These are phyloP conservation scores for Cystobasidium sp. DNA, from an alignment of 1,284 basidiomycete genomes.

Conservation along the genomic window DNA sequence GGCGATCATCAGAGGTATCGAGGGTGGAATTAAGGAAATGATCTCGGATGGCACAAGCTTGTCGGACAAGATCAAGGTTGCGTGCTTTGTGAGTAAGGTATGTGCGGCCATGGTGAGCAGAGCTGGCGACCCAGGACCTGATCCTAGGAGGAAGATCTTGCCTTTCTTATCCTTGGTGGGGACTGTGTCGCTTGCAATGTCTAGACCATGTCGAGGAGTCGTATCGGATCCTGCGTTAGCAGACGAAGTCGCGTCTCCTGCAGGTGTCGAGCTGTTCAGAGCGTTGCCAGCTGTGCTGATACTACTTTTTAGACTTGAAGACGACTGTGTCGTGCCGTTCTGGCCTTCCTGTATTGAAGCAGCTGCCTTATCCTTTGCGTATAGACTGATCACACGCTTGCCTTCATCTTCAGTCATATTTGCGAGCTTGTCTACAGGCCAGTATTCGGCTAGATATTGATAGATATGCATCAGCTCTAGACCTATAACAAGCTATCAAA, in stretches of 20 bases:
- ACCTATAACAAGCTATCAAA: not conserved
- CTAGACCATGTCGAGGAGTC: conserved; percentile 29
- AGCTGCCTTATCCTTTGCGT: conserved; percentile 44
- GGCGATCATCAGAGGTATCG: conserved; percentile 72
- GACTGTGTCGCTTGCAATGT: conserved; percentile 8
- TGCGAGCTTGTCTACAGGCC: conserved; percentile 80
- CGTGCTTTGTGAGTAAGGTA: conserved; percentile 73
- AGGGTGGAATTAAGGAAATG: conserved; percentile 71
- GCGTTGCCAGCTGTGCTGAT: not conserved
- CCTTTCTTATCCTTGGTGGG: conserved; percentile 59
- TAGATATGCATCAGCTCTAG: not conserved
- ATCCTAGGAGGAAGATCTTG: conserved; percentile 84
- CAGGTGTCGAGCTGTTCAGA: not conserved
- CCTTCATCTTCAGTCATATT: conserved; percentile 72
- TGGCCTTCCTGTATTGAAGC: no score
- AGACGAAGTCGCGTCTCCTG: not conserved
- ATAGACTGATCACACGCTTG: conserved; percentile 63
- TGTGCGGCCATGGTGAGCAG: conserved; percentile 87
- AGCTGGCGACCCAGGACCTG: conserved; percentile 91
- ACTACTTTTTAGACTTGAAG: no score
- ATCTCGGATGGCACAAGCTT: conserved; percentile 94
- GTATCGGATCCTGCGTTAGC: not conserved
- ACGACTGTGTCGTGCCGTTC: no score
- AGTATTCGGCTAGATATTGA: conserved; percentile 75
- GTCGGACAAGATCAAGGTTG: conserved; percentile 87